Evolutionary conservation across 2,329 filamentous ascomycete genomes (phyloP), one percentile per base, ranked within the genome.

Genomic region (Alternaria dauci): DNA sequence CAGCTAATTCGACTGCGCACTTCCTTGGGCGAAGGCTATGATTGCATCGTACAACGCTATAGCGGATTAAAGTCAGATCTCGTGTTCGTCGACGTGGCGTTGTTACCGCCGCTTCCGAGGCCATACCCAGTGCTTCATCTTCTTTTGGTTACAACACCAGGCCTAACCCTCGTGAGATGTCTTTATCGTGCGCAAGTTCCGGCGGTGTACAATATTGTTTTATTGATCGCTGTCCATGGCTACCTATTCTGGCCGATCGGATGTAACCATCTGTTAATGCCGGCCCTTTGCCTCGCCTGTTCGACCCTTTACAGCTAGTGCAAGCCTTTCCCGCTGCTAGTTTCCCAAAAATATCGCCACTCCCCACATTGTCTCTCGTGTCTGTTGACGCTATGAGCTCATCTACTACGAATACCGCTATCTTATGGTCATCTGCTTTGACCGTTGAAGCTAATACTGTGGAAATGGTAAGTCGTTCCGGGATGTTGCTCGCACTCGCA

Each of bases 331-430:
- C 71, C 69, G 67, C 62, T 66, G 61, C 64, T 53, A 58, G 32
- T 55, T 42, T 68, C 58, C 74, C 69, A 76, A 77, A 76, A 76
- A 76, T 76, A 78, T 46, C 55, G 12, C 39, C 34, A 46, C 47
- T 64, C 66, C 67, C 71, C 70, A 69, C 71, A 63, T 65, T 59
- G 26, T 58, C 58, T 65, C 71, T 73, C 71, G 71, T 71, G 67
- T 71, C 61, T 60, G 57, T 55, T 46, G 28, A 66, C 68, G 64
- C 71, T 73, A 76, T 74, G 70, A 74, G 69, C 72, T 73, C 70
- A 76, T 67, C 55, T 58, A 53, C 50, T 59, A 58, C 42, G 52
- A 63, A 58, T 57, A 60, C 55, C 52, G 66, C 63, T 63, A 65
- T 61, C 43, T 47, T 52, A 42, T 55, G 61, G 70, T 77, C 76